Evolutionary conservation across 805 yeast genomes (phyloP).

Genomic region (Schwanniomyces vanrijiae): DNA sequence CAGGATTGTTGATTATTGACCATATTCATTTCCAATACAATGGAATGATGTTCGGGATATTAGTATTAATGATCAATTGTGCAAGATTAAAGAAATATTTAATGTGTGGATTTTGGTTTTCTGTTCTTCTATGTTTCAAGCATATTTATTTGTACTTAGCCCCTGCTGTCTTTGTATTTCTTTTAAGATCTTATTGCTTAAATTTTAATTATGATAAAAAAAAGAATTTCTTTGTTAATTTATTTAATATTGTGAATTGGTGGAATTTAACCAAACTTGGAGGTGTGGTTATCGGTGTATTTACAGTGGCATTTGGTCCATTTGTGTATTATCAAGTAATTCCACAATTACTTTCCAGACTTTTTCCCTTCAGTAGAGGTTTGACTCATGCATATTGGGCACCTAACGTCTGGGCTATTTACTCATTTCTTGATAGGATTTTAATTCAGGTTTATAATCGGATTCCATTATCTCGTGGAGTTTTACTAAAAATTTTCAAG

Average conservation of each 20-base stretch:
- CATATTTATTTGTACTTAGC: constrained; percentile 92
- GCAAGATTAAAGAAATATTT: constrained; percentile 62
- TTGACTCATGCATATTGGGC: constrained; percentile 99
- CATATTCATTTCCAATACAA: constrained; percentile 97
- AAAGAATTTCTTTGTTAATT: constrained; percentile 20
- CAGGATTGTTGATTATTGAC: constrained; percentile 87
- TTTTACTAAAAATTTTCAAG: constrained; percentile 37
- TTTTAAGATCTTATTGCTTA: constrained; percentile 73
- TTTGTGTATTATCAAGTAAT: constrained; percentile 61
- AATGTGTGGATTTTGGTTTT: constrained; percentile 66
- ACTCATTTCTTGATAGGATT: constrained; percentile 77
- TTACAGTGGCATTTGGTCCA: constrained; percentile 74
- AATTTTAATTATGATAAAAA: constrained; percentile 32
- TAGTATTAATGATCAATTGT: constrained; percentile 69
- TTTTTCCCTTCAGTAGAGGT: constrained; percentile 94
- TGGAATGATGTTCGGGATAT: constrained; percentile 86
- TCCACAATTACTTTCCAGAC: constrained; percentile 62
- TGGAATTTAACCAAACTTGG: constrained; percentile 61
- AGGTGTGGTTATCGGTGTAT: constrained; percentile 57
- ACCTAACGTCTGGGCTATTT: constrained; percentile 95
- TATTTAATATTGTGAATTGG: constrained; percentile 50
- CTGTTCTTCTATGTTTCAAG: constrained; percentile 83
- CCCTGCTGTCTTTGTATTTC: constrained; percentile 84
- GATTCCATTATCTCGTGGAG: constrained; percentile 30
- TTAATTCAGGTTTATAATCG: constrained; percentile 47